Conservation (phyloP, 768 basidiomycete species). For the Termitomyces sp. region DNA sequence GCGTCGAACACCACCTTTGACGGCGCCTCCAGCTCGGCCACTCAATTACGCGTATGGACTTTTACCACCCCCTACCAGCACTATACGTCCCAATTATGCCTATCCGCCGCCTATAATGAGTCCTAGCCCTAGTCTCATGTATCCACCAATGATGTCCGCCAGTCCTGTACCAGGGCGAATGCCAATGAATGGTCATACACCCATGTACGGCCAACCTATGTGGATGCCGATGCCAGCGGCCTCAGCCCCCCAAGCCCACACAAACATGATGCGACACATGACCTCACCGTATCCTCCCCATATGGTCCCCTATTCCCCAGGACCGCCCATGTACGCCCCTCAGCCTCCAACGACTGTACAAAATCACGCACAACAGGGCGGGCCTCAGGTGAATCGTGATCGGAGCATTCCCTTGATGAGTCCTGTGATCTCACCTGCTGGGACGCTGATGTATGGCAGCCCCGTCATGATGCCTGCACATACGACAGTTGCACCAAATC, state of each 20-base stretch:
- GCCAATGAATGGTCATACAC: constrained; percentile 55
- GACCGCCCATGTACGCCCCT: constrained; percentile 43
- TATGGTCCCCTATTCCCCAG: constrained; percentile 60
- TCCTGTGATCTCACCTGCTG: constrained; percentile 63
- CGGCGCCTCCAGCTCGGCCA: constrained; percentile 44
- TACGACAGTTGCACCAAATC: constrained; percentile 31
- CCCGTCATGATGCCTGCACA: constrained; percentile 66
- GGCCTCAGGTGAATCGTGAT: constrained; percentile 33
- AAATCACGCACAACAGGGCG: constrained; percentile 32
- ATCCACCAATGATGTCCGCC: constrained; percentile 49
- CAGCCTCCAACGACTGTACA: constrained; percentile 39
- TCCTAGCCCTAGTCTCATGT: constrained; percentile 63
- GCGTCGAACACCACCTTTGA: constrained; percentile 43
- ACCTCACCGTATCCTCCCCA: constrained; percentile 60
- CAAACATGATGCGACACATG: constrained; percentile 49
- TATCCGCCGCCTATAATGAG: constrained; percentile 70
- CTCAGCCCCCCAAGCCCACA: constrained; percentile 39
- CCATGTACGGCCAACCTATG: constrained; percentile 55
- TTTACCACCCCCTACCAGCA: constrained; percentile 39
- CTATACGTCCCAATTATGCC: constrained; percentile 52
- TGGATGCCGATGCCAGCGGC: constrained; percentile 56
- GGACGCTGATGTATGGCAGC: constrained; percentile 60
- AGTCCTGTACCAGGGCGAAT: constrained; percentile 62
- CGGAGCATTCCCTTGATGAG: constrained; percentile 61
- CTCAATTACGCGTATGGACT: constrained; percentile 33